These are phyloP conservation scores for Pyrenophora tritici-repentis DNA, from an alignment of 2,329 filamentous ascomycete genomes.

Conservation along the genomic window DNA sequence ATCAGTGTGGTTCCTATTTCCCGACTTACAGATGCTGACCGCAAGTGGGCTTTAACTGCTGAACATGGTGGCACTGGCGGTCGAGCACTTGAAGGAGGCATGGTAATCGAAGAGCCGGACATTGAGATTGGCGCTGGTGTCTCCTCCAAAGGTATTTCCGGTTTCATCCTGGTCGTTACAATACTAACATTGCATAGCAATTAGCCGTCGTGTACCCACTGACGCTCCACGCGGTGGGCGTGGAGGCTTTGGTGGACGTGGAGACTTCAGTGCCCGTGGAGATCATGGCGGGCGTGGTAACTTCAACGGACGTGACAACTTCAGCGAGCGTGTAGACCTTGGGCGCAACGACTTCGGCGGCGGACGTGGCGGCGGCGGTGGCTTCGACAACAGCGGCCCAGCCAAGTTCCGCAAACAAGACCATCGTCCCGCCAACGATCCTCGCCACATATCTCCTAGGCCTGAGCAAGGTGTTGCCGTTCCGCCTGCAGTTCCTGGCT, in stretches of 20 bases:
- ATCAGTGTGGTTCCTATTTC: constrained; percentile 92
- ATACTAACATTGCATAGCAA: constrained; percentile 34
- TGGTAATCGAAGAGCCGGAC: constrained; percentile 95
- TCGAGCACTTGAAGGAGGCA: constrained; percentile 74
- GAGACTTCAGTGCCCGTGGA: constrained; percentile 9
- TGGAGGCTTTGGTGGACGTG: constrained; percentile 9
- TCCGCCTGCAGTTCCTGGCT: constrained; percentile 59
- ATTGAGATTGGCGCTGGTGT: constrained; percentile 98
- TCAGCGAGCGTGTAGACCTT: constrained; percentile 7
- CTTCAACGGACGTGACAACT: constrained; percentile 16
- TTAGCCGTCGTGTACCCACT: constrained; percentile 44
- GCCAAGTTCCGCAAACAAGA: constrained; percentile 39
- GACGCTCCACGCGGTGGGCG: constrained; percentile 36
- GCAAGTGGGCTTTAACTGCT: constrained; percentile 95
- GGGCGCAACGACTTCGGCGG: constrained; percentile 14
- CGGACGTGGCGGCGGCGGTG: constrained; percentile 22
- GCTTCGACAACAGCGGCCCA: constrained; percentile 19
- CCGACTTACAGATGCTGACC: constrained; percentile 91
- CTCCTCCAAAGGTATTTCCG: constrained; percentile 75
- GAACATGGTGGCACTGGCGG: constrained; percentile 93
- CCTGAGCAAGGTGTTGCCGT: constrained; percentile 54
- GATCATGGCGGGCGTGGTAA: constrained; percentile 24
- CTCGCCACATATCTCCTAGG: constrained; percentile 42
- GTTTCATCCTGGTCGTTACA: background rate
- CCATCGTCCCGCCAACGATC: constrained; percentile 29